phyloP scores from a whole-genome alignment of 1,139 yeast species.

The Protomyces lactucae-debilis region DNA sequence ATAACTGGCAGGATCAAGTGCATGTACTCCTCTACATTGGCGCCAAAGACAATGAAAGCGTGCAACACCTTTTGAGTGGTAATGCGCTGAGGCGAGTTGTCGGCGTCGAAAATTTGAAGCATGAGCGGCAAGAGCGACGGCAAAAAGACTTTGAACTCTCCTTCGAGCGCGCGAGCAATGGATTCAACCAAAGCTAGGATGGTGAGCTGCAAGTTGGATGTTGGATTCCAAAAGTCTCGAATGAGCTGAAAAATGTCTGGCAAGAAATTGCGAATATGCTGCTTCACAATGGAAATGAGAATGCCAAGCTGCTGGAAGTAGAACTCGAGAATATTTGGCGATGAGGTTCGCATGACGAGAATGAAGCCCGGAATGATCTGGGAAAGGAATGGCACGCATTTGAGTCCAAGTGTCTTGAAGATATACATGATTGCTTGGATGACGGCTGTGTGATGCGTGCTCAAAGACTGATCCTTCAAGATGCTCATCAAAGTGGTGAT shows the following conservation, averaged over 20 bases:
- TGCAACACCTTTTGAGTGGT: constrained; percentile 74
- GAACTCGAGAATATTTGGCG: constrained; percentile 75
- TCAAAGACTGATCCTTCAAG: constrained; percentile 75
- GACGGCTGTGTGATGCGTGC: constrained; percentile 81
- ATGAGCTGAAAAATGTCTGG: constrained; percentile 71
- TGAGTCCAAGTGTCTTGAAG: constrained; percentile 78
- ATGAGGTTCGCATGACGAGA: constrained; percentile 78
- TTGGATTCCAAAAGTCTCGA: constrained; percentile 57
- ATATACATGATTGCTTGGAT: constrained; percentile 89
- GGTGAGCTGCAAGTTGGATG: constrained; percentile 66
- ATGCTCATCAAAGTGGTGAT: constrained; percentile 78
- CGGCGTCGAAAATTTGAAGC: constrained; percentile 73
- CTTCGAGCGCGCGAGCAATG: constrained; percentile 78
- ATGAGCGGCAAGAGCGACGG: constrained; percentile 73
- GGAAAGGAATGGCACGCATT: constrained; percentile 80
- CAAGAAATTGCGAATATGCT: constrained; percentile 80
- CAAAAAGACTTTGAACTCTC: constrained; percentile 81
- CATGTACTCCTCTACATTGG: constrained; percentile 80
- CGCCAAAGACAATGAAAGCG: constrained; percentile 84
- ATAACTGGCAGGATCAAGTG: constrained; percentile 82
- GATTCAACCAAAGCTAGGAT: constrained; percentile 78
- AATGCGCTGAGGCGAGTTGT: constrained; percentile 54
- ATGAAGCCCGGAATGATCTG: constrained; percentile 85
- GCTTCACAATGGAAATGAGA: constrained; percentile 74
- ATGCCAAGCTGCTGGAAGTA: constrained; percentile 85